These are phyloP conservation scores for Pythium diclinum DNA, from an alignment of 352 stramenopile genomes.

Conservation along the genomic window DNA sequence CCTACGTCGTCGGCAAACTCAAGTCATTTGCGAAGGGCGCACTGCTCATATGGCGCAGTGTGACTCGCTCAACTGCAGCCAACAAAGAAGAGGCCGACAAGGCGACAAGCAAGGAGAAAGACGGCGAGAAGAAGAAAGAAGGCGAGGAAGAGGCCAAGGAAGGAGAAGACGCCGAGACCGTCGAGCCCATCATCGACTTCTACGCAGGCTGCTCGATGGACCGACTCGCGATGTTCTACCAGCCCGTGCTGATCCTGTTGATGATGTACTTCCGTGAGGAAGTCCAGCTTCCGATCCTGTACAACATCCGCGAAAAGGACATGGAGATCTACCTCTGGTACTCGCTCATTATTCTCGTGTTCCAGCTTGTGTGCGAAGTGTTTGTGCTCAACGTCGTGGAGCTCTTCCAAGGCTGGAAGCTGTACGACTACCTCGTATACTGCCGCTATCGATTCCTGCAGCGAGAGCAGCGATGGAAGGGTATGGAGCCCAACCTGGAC, in stretches of 20 bases:
- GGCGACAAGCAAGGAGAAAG: conserved; percentile 32
- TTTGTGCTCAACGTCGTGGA: conserved; percentile 96
- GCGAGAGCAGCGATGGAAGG: conserved; percentile 96
- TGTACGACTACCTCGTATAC: conserved; percentile 97
- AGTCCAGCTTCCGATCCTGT: conserved; percentile 91
- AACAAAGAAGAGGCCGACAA: conserved; percentile 25
- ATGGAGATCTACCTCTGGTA: conserved; percentile 98
- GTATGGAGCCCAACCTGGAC: conserved; percentile 93
- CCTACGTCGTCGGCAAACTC: conserved; percentile 36
- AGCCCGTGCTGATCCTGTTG: conserved; percentile 92
- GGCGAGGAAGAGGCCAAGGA: conserved; percentile 44
- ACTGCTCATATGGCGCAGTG: conserved; percentile 47
- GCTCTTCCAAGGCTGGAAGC: conserved; percentile 97
- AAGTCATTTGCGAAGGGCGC: conserved; percentile 34
- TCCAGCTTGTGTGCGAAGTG: conserved; percentile 93
- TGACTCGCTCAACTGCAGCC: conserved; percentile 44
- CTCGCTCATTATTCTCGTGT: conserved; percentile 93
- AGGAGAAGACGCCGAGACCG: conserved; percentile 83
- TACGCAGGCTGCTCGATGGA: conserved; percentile 92
- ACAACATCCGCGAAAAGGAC: conserved; percentile 96
- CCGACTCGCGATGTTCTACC: conserved; percentile 91
- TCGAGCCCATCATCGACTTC: conserved; percentile 96
- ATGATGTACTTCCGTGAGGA: conserved; percentile 95
- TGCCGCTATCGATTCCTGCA: conserved; percentile 95
- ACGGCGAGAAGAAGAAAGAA: conserved; percentile 33